These are phyloP conservation scores for Rhodotorula sp. DNA, from an alignment of 1,284 basidiomycete species.

Conservation along the genomic window DNA sequence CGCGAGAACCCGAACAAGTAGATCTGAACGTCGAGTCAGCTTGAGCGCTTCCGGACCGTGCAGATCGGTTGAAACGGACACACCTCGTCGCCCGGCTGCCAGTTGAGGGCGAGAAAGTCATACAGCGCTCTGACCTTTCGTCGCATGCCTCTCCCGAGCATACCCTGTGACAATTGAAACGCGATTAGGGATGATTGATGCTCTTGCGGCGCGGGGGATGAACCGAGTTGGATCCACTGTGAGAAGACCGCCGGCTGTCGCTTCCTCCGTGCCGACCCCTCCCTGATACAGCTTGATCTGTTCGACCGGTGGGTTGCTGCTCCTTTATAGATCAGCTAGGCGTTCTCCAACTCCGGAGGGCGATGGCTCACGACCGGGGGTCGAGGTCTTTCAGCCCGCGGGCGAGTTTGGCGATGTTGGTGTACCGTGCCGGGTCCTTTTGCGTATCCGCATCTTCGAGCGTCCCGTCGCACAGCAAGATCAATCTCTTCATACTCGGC, in stretches of 20 bases:
- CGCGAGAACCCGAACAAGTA: slow-evolving; percentile 52
- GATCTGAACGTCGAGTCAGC: slow-evolving; percentile 35
- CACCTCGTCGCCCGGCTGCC: slow-evolving; percentile 38
- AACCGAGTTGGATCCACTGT: slow-evolving; percentile 3
- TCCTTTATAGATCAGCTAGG: not conserved
- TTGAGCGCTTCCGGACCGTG: not conserved
- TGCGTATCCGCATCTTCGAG: slow-evolving; percentile 17
- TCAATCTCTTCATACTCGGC: slow-evolving; percentile 24
- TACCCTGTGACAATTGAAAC: slow-evolving; percentile 5
- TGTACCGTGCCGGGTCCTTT: slow-evolving; percentile 3
- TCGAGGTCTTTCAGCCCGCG: slow-evolving; percentile 11
- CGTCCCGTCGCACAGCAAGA: slow-evolving; percentile 25
- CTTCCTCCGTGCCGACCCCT: slow-evolving; percentile 23
- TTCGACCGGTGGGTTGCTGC: not conserved
- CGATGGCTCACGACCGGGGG: not conserved
- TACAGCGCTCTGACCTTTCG: slow-evolving; percentile 36
- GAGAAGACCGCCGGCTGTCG: slow-evolving; percentile 3
- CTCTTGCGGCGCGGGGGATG: too few species aligned
- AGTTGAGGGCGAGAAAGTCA: slow-evolving; percentile 36
- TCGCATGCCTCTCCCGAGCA: slow-evolving; percentile 34
- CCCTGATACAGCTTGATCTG: slow-evolving; percentile 26
- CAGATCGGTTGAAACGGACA: not conserved
- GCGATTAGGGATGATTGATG: too few species aligned
- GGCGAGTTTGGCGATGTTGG: slow-evolving; percentile 13
- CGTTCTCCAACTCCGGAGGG: not conserved